Evolutionary conservation across 306 rosid genomes (phyloP).

Genomic region (Echinosophora koreensis): DNA sequence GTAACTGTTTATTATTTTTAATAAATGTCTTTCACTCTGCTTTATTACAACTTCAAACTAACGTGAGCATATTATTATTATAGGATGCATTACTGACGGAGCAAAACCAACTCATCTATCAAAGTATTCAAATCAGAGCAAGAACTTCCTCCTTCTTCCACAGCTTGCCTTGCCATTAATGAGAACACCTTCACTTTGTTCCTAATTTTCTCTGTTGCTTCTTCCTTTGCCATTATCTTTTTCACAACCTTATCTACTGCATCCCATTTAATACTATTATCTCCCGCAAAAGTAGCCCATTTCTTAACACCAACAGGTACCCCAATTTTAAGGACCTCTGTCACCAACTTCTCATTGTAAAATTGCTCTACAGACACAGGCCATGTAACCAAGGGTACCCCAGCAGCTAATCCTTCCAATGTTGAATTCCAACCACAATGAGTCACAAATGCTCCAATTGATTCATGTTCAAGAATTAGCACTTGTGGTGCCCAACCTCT

Average conservation of each 20-base stretch:
- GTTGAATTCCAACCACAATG: slow-evolving; percentile 57
- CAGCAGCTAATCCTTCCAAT: slow-evolving; percentile 37
- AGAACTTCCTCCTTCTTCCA: slow-evolving; percentile 46
- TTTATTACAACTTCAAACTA: too few species aligned
- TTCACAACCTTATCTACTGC: slow-evolving; percentile 36
- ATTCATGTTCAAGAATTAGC: neutral
- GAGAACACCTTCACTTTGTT: neutral
- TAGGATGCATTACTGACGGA: neutral
- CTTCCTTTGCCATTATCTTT: neutral
- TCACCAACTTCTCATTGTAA: slow-evolving; percentile 49
- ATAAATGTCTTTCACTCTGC: too few species aligned
- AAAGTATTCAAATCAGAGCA: slow-evolving; percentile 36
- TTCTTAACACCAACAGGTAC: slow-evolving; percentile 40
- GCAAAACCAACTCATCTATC: slow-evolving; percentile 24
- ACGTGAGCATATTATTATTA: too few species aligned
- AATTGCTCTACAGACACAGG: slow-evolving; percentile 47
- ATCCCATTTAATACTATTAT: slow-evolving; percentile 13
- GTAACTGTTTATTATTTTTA: too few species aligned
- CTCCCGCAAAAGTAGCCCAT: neutral
- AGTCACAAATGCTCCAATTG: slow-evolving; percentile 36
- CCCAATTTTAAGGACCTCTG: slow-evolving; percentile 46
- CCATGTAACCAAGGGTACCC: slow-evolving; percentile 48
- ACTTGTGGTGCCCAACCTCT: slow-evolving; percentile 39
- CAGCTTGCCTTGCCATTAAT: neutral
- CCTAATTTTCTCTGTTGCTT: slow-evolving; percentile 26